Evolutionary conservation across 352 stramenopile genomes (phyloP), one percentile per base, ranked within the genome.

Genomic region (Thraustotheca clavata): DNA sequence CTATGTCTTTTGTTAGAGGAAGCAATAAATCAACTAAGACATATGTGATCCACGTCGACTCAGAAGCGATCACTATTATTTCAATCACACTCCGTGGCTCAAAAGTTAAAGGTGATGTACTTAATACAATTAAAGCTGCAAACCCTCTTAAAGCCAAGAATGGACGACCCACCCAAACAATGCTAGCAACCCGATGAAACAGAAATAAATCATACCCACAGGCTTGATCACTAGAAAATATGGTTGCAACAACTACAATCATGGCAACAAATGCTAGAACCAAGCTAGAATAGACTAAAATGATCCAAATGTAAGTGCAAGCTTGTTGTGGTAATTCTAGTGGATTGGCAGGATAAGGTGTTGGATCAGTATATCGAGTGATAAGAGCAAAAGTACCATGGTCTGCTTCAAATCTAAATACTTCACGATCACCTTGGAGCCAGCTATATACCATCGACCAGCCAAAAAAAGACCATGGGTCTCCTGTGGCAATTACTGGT

Each of bases 391-490:
- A 22, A 18, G 12, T 40, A 7, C 3, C 24, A 0, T 7, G 29
- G 27, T 65, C 57, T 20, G 35, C 26, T 27, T 55, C 57, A 41
- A 65, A 65, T 1, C 5, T 27, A 24, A 35, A 52, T 8, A 49
- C 57, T 33, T 65, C 57, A 14, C 57, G 38, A 18, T 38, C 26
- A 11, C 57, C 57, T 11, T 54, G 16, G 1, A 65, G 14, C 57
- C 57, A 65, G 8, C 57, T 46, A 20, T 34, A 54, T 18, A 65
- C 11, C 20, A 36, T 40, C 11, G 57, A 33, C 57, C 57, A 65
- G 24, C 57, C 57, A 54, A 54, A 65, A n/a, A 65, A 33, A 9
- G 31, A 27, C 36, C 57, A 65, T 9, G 55, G 57, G n/a, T 65
- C 57, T 8, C 5, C 34, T 1, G 16, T 5, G 4, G 35, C 24